phyloP scores from a whole-genome alignment of 2,329 filamentous ascomycete genomes.

The Fusarium sp. region DNA sequence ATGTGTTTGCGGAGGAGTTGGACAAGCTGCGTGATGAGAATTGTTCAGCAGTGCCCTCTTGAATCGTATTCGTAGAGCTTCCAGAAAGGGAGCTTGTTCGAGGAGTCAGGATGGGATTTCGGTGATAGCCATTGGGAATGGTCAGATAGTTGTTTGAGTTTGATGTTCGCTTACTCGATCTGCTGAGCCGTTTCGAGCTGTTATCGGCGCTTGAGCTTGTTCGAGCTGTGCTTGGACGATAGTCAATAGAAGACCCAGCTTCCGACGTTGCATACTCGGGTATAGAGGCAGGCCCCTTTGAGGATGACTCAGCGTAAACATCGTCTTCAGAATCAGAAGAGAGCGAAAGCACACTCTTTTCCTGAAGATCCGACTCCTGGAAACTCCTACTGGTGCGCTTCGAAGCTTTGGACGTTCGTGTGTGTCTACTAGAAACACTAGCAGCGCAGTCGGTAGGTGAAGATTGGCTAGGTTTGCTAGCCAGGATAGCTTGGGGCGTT shows the following conservation, averaged over 20 bases:
- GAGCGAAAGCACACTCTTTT: constrained; percentile 67
- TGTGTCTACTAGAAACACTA: constrained; percentile 68
- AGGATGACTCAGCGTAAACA: constrained; percentile 34
- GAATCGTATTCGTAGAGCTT: constrained; percentile 43
- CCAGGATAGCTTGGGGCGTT: constrained; percentile 36
- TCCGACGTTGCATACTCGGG: constrained; percentile 46
- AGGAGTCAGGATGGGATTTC: constrained; percentile 30
- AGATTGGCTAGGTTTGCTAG: constrained; percentile 46
- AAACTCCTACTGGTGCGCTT: constrained; percentile 61
- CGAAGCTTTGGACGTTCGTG: constrained; percentile 66
- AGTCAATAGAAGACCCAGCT: constrained; percentile 38
- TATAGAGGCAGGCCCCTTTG: constrained; percentile 45
- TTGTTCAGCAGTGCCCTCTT: constrained; percentile 38
- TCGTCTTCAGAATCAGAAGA: constrained; percentile 70
- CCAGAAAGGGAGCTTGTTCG: constrained; percentile 45
- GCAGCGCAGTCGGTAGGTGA: constrained; percentile 58
- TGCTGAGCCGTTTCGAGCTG: constrained; percentile 45
- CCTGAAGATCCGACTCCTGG: constrained; percentile 63
- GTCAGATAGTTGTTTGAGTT: constrained; percentile 58
- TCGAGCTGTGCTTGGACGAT: constrained; percentile 39
- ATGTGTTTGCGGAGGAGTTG: constrained; percentile 53
- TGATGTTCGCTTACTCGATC: constrained; percentile 56
- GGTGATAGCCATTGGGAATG: constrained; percentile 50
- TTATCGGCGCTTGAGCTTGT: constrained; percentile 45
- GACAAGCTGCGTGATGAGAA: constrained; percentile 52